Percentiles rank a stretch among this genome's conserved stretches.
phyloP scores from a whole-genome alignment of 2,329 filamentous ascomycete genomes.

The Aureobasidium sp. region DNA sequence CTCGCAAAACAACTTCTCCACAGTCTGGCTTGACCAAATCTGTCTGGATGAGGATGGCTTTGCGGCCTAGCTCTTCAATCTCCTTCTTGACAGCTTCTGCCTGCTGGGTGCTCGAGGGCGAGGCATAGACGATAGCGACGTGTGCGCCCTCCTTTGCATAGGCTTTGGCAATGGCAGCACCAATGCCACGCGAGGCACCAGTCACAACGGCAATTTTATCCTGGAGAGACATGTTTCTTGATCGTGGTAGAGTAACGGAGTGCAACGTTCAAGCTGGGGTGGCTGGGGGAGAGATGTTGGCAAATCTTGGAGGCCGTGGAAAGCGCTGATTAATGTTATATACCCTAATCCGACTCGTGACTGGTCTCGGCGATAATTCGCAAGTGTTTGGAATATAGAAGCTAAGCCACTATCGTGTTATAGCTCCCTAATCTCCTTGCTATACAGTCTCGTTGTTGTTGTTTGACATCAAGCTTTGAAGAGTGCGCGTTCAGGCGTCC shows the following conservation, averaged over 20 bases:
- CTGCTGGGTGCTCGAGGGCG: conserved; percentile 38
- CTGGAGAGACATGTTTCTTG: conserved; percentile 4
- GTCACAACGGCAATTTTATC: conserved; percentile 31
- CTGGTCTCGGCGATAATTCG: neutral
- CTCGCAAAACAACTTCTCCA: conserved; percentile 41
- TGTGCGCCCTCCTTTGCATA: conserved; percentile 35
- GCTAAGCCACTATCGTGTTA: neutral
- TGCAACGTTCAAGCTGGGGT: neutral
- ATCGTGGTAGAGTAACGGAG: too few relatives aligned
- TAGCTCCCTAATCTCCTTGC: neutral
- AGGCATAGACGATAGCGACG: conserved; percentile 46
- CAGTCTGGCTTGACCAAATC: conserved; percentile 41
- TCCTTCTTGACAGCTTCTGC: conserved; percentile 44
- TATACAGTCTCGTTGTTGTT: neutral
- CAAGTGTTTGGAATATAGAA: conserved; percentile 29
- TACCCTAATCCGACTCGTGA: neutral
- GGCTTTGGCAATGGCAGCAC: conserved; percentile 29
- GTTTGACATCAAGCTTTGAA: neutral
- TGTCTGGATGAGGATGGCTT: conserved; percentile 47
- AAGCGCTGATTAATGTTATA: neutral
- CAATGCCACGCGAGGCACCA: conserved; percentile 33
- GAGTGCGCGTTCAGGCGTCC: neutral
- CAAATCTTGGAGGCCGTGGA: neutral
- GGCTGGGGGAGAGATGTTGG: neutral
- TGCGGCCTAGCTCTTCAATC: conserved; percentile 29